A percentile compares a stretch with the other conserved stretches of the same genome.
Evolutionary conservation across 306 rosid genomes (phyloP).

Genomic region (Vigna unguiculata): DNA sequence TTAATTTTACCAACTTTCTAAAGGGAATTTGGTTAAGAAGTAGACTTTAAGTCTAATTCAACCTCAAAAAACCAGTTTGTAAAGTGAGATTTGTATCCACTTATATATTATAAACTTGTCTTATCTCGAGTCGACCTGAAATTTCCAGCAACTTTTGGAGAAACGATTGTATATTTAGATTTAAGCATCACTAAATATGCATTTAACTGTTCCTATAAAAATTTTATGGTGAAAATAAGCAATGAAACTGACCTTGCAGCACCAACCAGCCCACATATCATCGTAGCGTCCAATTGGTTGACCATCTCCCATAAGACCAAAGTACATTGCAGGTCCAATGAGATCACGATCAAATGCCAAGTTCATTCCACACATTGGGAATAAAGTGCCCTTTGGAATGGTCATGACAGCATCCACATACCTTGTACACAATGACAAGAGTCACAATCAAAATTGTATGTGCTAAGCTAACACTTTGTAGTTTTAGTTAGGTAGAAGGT

Average conservation of each 20-base stretch:
- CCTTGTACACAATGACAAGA: slow-evolving; percentile 43
- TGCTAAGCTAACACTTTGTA: not conserved
- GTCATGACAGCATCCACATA: slow-evolving; percentile 57
- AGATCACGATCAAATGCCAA: slow-evolving; percentile 90
- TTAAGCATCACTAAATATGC: not conserved
- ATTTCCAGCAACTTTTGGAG: too few species aligned
- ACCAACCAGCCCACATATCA: slow-evolving; percentile 99
- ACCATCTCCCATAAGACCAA: slow-evolving; percentile 96
- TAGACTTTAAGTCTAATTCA: too few species aligned
- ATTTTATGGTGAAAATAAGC: not conserved
- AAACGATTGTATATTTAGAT: not conserved
- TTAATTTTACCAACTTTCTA: not conserved
- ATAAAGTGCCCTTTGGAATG: slow-evolving; percentile 59
- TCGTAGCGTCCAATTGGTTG: slow-evolving; percentile 92
- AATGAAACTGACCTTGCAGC: slow-evolving; percentile 61
- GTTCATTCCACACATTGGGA: slow-evolving; percentile 97
- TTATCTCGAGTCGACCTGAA: too few species aligned
- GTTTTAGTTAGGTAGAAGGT: not conserved
- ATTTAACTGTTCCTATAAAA: not conserved
- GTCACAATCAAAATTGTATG: slow-evolving; percentile 25
- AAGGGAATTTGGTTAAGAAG: too few species aligned
- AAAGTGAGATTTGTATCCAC: too few species aligned
- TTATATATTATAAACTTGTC: too few species aligned
- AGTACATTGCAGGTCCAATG: slow-evolving; percentile 95
- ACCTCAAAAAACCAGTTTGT: too few species aligned